A percentile compares a stretch with the other conserved stretches of the same genome.
Evolutionary conservation across 352 stramenopile species (phyloP).

Genomic region (Phytophthora ramorum): DNA sequence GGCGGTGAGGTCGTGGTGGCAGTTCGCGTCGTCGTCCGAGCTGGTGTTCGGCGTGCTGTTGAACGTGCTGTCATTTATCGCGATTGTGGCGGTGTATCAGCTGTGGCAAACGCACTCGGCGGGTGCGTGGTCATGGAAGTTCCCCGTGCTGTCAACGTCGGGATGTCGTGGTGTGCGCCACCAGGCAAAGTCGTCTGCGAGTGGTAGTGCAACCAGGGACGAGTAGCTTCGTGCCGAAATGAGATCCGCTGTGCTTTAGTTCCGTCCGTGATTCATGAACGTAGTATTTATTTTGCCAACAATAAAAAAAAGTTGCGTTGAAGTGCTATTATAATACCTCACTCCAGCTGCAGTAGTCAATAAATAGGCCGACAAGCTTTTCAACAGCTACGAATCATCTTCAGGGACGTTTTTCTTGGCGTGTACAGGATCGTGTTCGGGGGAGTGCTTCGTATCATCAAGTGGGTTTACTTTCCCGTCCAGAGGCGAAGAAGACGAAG

Average conservation of each 20-base stretch:
- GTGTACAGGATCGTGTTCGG: no score
- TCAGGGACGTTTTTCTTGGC: no score
- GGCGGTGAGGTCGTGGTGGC: conserved; percentile 48
- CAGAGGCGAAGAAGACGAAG: conserved; percentile 1
- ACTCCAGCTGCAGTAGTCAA: no score
- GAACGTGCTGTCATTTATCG: conserved; percentile 76
- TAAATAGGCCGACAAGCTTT: no score
- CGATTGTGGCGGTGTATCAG: conserved; percentile 72
- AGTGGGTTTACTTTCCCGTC: conserved; percentile 7
- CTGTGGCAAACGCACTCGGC: conserved; percentile 47
- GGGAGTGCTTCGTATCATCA: background rate
- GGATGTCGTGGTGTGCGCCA: background rate
- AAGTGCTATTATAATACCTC: no score
- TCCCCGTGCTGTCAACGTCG: background rate
- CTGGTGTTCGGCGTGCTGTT: conserved; percentile 69
- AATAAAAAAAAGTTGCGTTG: no score
- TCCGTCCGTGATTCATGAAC: no score
- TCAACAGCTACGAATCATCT: no score
- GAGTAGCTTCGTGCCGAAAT: no score
- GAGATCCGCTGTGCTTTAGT: no score
- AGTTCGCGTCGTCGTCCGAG: conserved; percentile 64
- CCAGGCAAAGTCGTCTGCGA: background rate
- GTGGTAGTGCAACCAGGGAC: background rate
- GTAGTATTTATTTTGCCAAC: no score
- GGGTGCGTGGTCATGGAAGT: conserved; percentile 19